Evolutionary conservation across 129 eudicot genomes (phyloP).

Genomic region (Lactuca saligna): DNA sequence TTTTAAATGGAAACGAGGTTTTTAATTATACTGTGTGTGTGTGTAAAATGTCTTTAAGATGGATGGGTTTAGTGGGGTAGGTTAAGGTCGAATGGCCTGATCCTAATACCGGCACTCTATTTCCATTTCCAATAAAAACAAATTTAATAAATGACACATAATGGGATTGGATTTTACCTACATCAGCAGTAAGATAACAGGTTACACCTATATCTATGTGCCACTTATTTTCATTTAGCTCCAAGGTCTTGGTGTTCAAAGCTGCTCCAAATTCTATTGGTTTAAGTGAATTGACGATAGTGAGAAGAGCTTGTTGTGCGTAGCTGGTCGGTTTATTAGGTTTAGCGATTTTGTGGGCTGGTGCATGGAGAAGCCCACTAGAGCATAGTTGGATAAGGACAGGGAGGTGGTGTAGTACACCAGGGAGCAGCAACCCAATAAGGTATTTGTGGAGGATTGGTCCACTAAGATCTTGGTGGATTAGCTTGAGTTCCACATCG

Average conservation of each 20-base stretch:
- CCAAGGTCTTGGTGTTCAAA: not conserved
- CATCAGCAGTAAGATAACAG: not conserved
- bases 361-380: not conserved
- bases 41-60: no score
- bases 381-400: conserved; percentile 10
- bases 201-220: not conserved
- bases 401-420: no score
- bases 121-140: conserved; percentile 1
- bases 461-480: not conserved
- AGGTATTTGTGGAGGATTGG: conserved; percentile 5
- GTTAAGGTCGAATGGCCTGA: not conserved
- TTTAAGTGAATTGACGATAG: not conserved
- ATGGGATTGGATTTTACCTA: no score
- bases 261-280: not conserved
- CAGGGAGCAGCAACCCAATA: no score
- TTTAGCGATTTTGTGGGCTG: no score
- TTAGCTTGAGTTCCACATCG: no score
- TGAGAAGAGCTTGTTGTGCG: not conserved
- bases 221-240: not conserved
- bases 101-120: conserved; percentile 1
- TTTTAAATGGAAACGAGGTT: no score
- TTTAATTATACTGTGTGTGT: no score
- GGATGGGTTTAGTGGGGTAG: not conserved
- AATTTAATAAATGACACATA: not conserved
- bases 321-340: no score